A percentile compares a stretch with the other conserved stretches of the same genome.
Conservation (phyloP, 805 yeast genomes). For the Metschnikowia cubensis region DNA sequence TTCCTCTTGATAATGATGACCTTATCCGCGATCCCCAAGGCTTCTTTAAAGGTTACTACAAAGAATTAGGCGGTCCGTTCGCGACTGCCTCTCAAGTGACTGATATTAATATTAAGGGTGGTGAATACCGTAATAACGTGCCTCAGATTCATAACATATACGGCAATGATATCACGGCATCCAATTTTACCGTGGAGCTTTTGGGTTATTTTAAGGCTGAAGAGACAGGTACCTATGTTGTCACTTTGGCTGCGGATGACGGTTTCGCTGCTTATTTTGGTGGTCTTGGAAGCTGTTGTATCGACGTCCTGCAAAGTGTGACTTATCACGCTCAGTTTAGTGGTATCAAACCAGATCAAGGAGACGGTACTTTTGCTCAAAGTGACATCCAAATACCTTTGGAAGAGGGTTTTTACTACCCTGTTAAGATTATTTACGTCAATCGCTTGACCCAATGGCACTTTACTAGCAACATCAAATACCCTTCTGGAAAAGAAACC, state of each 20-base stretch:
- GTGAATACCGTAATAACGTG: neutral
- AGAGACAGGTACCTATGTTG: conserved; percentile 7
- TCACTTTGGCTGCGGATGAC: conserved; percentile 9
- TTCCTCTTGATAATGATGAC: too few relatives aligned
- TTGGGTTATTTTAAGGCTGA: conserved; percentile 11
- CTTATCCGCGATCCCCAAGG: too few relatives aligned
- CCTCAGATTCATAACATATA: neutral
- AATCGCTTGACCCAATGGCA: neutral
- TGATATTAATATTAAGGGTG: neutral
- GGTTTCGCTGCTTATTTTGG: conserved; percentile 8
- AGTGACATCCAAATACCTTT: neutral
- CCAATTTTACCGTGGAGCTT: conserved; percentile 10
- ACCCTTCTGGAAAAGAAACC: neutral
- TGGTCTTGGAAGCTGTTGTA: conserved; percentile 6
- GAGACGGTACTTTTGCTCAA: neutral
- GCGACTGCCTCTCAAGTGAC: neutral
- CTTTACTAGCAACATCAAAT: neutral
- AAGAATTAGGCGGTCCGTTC: too few relatives aligned
- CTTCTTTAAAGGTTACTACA: too few relatives aligned
- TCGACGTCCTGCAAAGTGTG: conserved; percentile 4
- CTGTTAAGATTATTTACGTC: conserved; percentile 1
- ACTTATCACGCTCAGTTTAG: neutral
- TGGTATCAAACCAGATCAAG: neutral
- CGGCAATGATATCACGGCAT: conserved; percentile 1
- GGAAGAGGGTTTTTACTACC: conserved; percentile 1